Conservation (phyloP, 1,284 basidiomycete genomes). For the Sporisorium sorghi region DNA sequence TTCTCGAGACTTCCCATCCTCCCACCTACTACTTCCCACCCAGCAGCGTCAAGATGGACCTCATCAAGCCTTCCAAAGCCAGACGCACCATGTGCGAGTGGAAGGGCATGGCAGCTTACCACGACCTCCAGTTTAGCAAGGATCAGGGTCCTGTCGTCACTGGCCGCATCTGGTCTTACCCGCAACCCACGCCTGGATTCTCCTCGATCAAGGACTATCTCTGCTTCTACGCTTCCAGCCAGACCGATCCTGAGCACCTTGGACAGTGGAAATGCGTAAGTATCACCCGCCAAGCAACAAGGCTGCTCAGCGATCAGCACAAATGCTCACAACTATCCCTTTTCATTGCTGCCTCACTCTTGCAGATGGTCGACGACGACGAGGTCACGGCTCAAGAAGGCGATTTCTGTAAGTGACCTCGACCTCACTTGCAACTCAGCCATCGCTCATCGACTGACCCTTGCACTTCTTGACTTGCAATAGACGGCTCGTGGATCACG, state of each 20-base stretch:
- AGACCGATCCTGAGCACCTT: conserved; percentile 50
- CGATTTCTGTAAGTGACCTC: conserved; percentile 59
- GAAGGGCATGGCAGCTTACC: conserved; percentile 65
- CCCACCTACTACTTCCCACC: conserved; percentile 66
- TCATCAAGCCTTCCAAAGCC: conserved; percentile 55
- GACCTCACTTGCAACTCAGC: no score
- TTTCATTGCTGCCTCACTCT: neutral
- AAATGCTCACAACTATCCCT: neutral
- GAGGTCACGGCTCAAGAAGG: conserved; percentile 61
- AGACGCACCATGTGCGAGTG: conserved; percentile 66
- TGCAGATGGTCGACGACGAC: conserved; percentile 62
- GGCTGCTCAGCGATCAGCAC: neutral
- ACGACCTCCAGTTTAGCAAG: conserved; percentile 56
- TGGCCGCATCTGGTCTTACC: conserved; percentile 65
- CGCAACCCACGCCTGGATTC: conserved; percentile 54
- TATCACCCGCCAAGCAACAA: neutral
- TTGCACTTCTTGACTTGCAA: neutral
- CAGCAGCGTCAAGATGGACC: conserved; percentile 44
- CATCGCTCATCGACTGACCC: neutral
- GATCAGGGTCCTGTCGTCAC: conserved; percentile 38
- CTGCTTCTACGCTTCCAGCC: conserved; percentile 64
- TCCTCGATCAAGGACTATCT: conserved; percentile 62
- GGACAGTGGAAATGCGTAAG: conserved; percentile 59
- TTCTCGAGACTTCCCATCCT: conserved; percentile 66
- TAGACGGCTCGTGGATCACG: conserved; percentile 66